These are phyloP conservation scores for Huiozyma naganishii DNA, from an alignment of 805 yeast species.

Conservation along the genomic window DNA sequence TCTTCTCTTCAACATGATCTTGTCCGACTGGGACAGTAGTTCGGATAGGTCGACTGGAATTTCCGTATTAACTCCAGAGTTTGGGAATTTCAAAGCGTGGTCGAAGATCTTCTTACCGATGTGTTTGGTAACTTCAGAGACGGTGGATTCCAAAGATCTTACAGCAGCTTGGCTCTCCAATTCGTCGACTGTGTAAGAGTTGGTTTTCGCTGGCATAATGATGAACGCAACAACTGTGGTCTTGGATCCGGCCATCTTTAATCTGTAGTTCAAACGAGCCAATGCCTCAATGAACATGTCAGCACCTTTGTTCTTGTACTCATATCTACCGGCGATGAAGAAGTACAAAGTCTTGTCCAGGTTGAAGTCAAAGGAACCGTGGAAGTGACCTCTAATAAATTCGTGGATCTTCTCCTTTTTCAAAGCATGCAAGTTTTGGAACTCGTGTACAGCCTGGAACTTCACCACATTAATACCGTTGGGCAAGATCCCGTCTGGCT, in stretches of 20 bases:
- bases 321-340: constrained; percentile 95
- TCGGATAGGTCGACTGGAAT: constrained; percentile 70
- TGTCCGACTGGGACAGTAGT: constrained; percentile 76
- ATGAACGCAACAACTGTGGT: constrained; percentile 94
- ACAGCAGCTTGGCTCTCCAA: constrained; percentile 94
- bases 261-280: constrained; percentile 81
- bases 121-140: constrained; percentile 72
- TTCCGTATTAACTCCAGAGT: constrained; percentile 42
- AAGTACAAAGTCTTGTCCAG: constrained; percentile 88
- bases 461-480: constrained; percentile 93
- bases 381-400: constrained; percentile 92
- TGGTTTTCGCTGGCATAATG: constrained; percentile 96
- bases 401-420: constrained; percentile 88
- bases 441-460: constrained; percentile 95
- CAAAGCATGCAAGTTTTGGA: constrained; percentile 89
- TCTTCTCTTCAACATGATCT: constrained; percentile 82
- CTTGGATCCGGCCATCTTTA: constrained; percentile 72
- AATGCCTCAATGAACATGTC: constrained; percentile 89
- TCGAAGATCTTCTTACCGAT: constrained; percentile 84
- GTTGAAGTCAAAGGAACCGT: constrained; percentile 92
- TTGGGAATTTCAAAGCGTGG: constrained; percentile 67
- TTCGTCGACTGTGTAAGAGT: constrained; percentile 91
- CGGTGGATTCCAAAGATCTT: constrained; percentile 79
- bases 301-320: constrained; percentile 92
- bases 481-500: constrained; percentile 96